Evolutionary conservation across 2,329 filamentous ascomycete species (phyloP), one percentile per base, ranked within the genome.

Genomic region (Fusarium longipes): DNA sequence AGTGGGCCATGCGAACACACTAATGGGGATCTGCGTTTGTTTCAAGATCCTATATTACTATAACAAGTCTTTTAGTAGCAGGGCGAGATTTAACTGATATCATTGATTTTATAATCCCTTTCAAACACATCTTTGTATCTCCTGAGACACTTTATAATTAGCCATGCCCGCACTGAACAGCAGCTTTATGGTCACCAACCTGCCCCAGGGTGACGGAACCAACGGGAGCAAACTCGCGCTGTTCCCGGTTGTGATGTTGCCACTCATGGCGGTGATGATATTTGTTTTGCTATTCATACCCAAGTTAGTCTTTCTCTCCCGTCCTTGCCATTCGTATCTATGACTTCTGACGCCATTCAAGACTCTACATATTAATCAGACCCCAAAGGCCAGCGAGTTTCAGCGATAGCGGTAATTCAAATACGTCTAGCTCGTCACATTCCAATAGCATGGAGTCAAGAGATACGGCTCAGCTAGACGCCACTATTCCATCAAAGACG

Each of bases 381-480:
- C 4, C 12, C 0, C 12, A 1, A 15, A 20, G 0, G 36, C 17
- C 8, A 0, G 20, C 6, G 6, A 15, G 2, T 11, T 17, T 1
- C 20, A 39, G 18, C 11, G 10, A 45, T 20, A 2, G 22, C 14
- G 14, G 22, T 8, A 12, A 7, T 17, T 32, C 14, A 8, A 25
- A 10, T 12, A 14, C 25, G n/a, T 27, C 22, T n/a, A 44, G 5
- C 12, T 30, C 25, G 5, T 6, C 12, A 9, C 18, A 17, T 25
- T 25, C 24, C 6, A 20, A 3, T 8, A 8, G 5, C 12, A n/a
- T n/a, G n/a, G 8, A 30, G n/a, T n/a, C 10, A n/a, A 18, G 42
- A 12, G 18, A 36, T 5, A 8, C 48, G n/a, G n/a, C 24, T 14
- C 15, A 30, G 4, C 30, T 54, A 9, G 30, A 48, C 6, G 18